Base-by-base conservation (phyloP, 768 basidiomycete species). In the Termitomyces bulborhizus region DNA sequence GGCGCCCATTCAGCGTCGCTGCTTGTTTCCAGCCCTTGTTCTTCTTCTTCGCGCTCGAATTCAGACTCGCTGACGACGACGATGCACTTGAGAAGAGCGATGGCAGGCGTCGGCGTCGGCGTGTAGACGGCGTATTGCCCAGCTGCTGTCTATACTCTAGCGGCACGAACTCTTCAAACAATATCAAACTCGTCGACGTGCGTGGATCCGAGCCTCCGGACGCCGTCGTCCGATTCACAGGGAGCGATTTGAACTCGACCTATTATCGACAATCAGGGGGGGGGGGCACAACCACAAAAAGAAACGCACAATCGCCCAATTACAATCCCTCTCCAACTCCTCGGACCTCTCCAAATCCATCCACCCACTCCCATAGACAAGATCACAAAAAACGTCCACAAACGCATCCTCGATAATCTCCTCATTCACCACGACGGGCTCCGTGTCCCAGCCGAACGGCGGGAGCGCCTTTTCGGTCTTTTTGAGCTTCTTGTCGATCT, bases 131-230 rank as follows among this genome's bases (percentile, higher is more conserved):
- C 3, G 80, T 75, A 15, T 77, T 73, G 6, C 83, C 82, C 6
- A 95, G 77, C 60, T 90, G 85, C 44, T 89, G 84, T 4, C 90
- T 77, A 63, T 93, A 93, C 66, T 93, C 94, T 39, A 82, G 72
- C 0, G 95, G 96, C 3, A 99, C 93, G 53, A 92, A 90, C 69
- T 98, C 97, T 70, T 99, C 94, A 60, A 93, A 95, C 6, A 98
- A 72, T 51, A 97, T 80, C 46, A 92, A 80, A 0, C 84, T 79
- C 0, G 82, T 76, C 0, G 84, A 74, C 1, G 81, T 86, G n/a
- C 93, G 79, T 0, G 90, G 90, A 65, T 94, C 90, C 2, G 60
- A 58, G 27, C 66, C 68, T 16, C 71, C 73, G 32, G 71, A 62
- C 9, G 68, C 63, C 7, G 74, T 72, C 0, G 71, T 58, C 3